Percentiles rank a stretch among this genome's conserved stretches.
Evolutionary conservation across 257 asterid species (phyloP).

Genomic region (Forsythia suspensa): DNA sequence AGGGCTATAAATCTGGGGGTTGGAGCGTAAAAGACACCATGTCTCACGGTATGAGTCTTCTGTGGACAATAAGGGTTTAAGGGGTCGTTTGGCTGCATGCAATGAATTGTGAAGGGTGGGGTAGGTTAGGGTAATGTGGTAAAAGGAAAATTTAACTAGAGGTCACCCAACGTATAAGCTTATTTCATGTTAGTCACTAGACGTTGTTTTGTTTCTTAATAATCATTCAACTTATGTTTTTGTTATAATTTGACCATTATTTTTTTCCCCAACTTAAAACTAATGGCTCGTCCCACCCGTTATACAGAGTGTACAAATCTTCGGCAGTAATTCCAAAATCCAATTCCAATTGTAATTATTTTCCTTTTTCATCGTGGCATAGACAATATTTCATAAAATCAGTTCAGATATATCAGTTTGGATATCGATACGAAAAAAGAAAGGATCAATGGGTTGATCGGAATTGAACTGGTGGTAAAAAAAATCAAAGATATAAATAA

Average conservation of each 20-base stretch:
- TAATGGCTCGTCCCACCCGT: not conserved
- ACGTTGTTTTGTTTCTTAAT: not conserved
- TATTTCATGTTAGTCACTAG: not conserved
- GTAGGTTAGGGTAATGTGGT: not conserved
- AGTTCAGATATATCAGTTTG: not conserved
- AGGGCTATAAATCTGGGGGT: constrained; percentile 11
- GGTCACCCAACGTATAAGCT: not conserved
- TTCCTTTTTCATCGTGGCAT: not conserved
- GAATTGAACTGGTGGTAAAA: no score
- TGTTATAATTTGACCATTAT: no score
- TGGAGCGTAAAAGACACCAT: constrained; percentile 38
- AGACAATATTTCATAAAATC: not conserved
- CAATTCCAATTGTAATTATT: no score
- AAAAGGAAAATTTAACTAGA: not conserved
- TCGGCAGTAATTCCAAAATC: not conserved
- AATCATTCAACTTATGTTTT: no score
- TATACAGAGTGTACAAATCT: not conserved
- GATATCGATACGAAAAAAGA: no score
- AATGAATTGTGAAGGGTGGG: constrained; percentile 3
- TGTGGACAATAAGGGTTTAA: not conserved
- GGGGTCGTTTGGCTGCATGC: constrained; percentile 29
- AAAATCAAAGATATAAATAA: no score
- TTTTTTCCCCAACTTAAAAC: no score
- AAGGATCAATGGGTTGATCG: not conserved
- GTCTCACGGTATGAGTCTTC: not conserved